Evolutionary conservation across 1,139 yeast genomes (phyloP), one percentile per base, ranked within the genome.

Genomic region (Debaryomycetaceae sp.): DNA sequence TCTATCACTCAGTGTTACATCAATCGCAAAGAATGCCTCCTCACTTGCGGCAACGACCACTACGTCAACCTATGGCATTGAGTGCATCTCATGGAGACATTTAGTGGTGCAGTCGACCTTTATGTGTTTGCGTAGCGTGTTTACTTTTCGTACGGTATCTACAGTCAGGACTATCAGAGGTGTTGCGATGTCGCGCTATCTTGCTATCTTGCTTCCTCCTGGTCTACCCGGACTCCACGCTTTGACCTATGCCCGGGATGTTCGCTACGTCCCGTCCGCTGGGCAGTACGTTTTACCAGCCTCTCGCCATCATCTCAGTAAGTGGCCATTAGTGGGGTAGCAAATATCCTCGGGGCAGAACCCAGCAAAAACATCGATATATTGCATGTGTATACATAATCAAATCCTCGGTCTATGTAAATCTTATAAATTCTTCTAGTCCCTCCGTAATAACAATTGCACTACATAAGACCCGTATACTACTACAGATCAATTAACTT

Each of bases 11-110:
- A 63, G 35, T 67, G 67, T n/a, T 47, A 45, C 8, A 41, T 43
- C 1, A 45, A 58, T n/a, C 65, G 58, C 5, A 42, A 52, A 8
- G 80, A 75, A 45, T 50, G 61, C 4, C 47, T 78, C 4, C 62
- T 78, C 11, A 66, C 79, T n/a, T 68, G 81, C 45, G 78, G 78
- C 2, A 66, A 72, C 17, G 84, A 79, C 51, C 65, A 68, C 47
- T 59, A 56, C 33, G 61, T 76, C 17, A 45, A 46, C 34, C 35
- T 46, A 17, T 57, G 61, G 61, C 43, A 36, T 14, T 43, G 37
- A 34, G 7, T 36, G 11, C 8, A 36, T 41, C 40, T 24, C 39
- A 34, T 17, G 20, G 20, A 17, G 20, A 17, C 20, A 17, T 17
- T 17, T 17, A 17, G 20, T 17, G 20, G 20, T 17, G 20, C 20